Base-by-base conservation (phyloP, 148 eudicot species). In the Rhododendron vialii region DNA sequence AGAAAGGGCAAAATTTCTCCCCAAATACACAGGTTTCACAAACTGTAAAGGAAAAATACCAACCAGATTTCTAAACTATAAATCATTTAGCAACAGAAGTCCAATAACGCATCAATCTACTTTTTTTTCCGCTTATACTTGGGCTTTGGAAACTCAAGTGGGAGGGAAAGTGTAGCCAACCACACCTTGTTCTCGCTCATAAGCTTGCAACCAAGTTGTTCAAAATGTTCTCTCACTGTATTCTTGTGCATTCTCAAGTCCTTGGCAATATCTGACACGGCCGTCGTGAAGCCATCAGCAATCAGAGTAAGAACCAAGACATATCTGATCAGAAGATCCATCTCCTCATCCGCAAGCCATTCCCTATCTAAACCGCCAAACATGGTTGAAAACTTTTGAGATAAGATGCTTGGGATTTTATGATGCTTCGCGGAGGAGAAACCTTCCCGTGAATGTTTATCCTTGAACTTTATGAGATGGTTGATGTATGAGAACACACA, bases 381-480 rank as follows among this genome's bases (percentile, higher is more conserved):
- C 96, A 95, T 88, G 71, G 84, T 84, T 0, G 88, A 75, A 82
- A 97, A 94, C 88, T 90, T 97, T 85, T 91, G 95, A 59, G 30
- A 51, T 14, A 97, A 82, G 86, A 95, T 94, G 88, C 89, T 85
- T 1, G 99, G 99, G 14, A 90, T 50, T 85, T 75, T 93, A 86
- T 89, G 94, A 78, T 88, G 74, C 88, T 95, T 93, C 20, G 95
- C 88, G 22, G 94, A 88, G 82, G 92, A 84, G 17, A 47, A 69
- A 1, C 95, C 92, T 24, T 88, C 91, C 84, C 91, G 82, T 0
- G 95, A 89, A 63, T 91, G 85, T 65, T 87, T 89, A 67, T 95
- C 94, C 92, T 95, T 97, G 92, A 88, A 95, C 87, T 89, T 93
- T 28, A 97, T 81, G 30, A 97, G 98, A 85, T 97, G 95, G 61